A percentile compares a stretch with the other conserved stretches of the same genome.
phyloP scores from a whole-genome alignment of 805 yeast species.

The Myxozyma vanderwaltii region DNA sequence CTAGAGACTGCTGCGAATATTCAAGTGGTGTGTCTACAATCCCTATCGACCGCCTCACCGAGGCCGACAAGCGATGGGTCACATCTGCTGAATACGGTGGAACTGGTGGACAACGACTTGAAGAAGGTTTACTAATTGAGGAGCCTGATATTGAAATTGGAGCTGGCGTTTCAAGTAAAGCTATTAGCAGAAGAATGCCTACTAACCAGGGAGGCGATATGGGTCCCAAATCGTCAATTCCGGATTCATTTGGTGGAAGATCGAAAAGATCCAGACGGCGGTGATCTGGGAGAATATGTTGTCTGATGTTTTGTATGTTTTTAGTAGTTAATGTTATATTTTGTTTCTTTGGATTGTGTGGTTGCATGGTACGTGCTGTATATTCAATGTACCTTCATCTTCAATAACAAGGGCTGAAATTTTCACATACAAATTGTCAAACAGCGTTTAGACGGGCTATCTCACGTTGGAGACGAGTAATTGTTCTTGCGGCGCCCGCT shows the following conservation, averaged over 20 bases:
- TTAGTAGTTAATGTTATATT: neutral
- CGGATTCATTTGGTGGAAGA: neutral
- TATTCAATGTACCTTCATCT: no score
- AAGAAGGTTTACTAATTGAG: slow-evolving; percentile 79
- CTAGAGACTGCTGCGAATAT: slow-evolving; percentile 96
- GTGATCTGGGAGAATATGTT: no score
- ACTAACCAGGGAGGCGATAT: slow-evolving; percentile 65
- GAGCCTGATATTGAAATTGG: slow-evolving; percentile 99
- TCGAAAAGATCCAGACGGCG: neutral
- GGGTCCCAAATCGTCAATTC: slow-evolving; percentile 29
- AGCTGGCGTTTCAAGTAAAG: slow-evolving; percentile 87
- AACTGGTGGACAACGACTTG: slow-evolving; percentile 82
- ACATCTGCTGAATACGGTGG: slow-evolving; percentile 96
- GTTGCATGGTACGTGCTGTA: neutral
- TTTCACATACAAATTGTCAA: no score
- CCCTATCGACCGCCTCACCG: slow-evolving; percentile 85
- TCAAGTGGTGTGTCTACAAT: slow-evolving; percentile 86
- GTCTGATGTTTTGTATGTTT: neutral
- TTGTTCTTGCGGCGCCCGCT: no score
- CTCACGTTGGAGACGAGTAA: no score
- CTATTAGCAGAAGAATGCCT: slow-evolving; percentile 89
- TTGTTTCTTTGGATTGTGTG: neutral
- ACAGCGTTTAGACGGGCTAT: no score
- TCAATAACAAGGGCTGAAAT: no score
- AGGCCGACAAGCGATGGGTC: slow-evolving; percentile 90